Base-by-base conservation (phyloP, 768 basidiomycete genomes). In the Amanita exitialis region DNA sequence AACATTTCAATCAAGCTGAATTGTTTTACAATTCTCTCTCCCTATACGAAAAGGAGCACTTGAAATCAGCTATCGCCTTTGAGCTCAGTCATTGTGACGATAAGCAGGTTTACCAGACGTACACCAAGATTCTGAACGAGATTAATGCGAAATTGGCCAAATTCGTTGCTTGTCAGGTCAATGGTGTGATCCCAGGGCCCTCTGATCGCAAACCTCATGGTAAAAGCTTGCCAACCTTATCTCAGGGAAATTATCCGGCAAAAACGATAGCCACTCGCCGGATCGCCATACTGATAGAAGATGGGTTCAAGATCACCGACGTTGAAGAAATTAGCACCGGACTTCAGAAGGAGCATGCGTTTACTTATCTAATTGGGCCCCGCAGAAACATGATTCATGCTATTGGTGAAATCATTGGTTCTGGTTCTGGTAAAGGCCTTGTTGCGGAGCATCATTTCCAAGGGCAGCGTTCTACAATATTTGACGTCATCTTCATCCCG, bases 1-100 rank as follows among this genome's bases (percentile, higher is more conserved):
- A 93, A 61, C 83, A 88, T 57, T 83, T 62, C 54, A 74, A 72
- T 50, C 92, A 95, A 59, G 80, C 79, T 7, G 81, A 82, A 55
- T 69, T 92, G 2, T 94, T 93, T 74, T 83, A 79, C 67, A 93
- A 95, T 67, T 93, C 90, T 5, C 74, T 94, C 43, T 59, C 75
- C 1, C 58, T 69, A 0, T 62, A 78, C 50, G 92, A 94, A 70
- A 80, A 83, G 65, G 54, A 67, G n/a, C 89, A 93, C 62, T 69
- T 92, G 27, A 66, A 79, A 44, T 60, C 67, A 3, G 90, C 88
- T 4, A 72, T 88, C 52, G 78, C 80, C 10, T 94, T 95, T 62
- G 91, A 93, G 66, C 73, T 95, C 30, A 81, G 80, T 52, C 89
- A 92, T 60, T 87, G 85, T 65, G 83, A 89, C 47, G 88, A 92